These are phyloP conservation scores for Fusarium multiceps DNA, from an alignment of 2,329 filamentous ascomycete genomes.

Conservation along the genomic window DNA sequence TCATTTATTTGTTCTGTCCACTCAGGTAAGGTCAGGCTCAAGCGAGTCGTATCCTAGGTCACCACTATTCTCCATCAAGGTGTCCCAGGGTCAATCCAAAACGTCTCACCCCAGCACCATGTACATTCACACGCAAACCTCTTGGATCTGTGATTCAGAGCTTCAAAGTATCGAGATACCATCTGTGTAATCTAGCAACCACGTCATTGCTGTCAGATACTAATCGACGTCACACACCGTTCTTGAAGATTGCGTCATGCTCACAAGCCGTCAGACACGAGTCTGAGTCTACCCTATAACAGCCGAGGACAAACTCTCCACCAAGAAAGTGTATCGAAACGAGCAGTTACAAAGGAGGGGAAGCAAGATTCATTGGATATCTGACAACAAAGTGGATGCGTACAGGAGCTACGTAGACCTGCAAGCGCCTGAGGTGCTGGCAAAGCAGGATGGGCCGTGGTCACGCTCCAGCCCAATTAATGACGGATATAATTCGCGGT, in stretches of 20 bases:
- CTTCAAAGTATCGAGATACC: background rate
- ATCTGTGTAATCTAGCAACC: background rate
- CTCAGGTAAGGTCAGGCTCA: background rate
- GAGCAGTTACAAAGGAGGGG: slow-evolving; percentile 28
- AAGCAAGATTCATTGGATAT: slow-evolving; percentile 32
- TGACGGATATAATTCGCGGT: slow-evolving; percentile 42
- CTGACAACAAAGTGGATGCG: slow-evolving; percentile 24
- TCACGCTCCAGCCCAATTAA: slow-evolving; percentile 41
- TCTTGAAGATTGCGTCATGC: slow-evolving; percentile 36
- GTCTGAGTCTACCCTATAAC: slow-evolving; percentile 36
- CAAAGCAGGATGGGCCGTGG: slow-evolving; percentile 30
- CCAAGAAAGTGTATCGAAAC: slow-evolving; percentile 10
- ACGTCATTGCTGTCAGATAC: slow-evolving; percentile 27
- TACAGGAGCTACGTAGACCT: slow-evolving; percentile 28
- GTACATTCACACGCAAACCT: background rate
- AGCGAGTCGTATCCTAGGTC: background rate
- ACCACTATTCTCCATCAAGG: background rate
- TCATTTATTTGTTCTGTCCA: background rate
- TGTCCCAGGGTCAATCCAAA: background rate
- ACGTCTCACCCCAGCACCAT: background rate
- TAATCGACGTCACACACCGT: slow-evolving; percentile 9
- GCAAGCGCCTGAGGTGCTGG: slow-evolving; percentile 1
- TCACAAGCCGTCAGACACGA: slow-evolving; percentile 1
- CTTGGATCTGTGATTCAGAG: background rate
- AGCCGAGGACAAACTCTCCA: slow-evolving; percentile 21